Evolutionary conservation across 257 asterid genomes (phyloP).

Genomic region (Mentha longifolia): DNA sequence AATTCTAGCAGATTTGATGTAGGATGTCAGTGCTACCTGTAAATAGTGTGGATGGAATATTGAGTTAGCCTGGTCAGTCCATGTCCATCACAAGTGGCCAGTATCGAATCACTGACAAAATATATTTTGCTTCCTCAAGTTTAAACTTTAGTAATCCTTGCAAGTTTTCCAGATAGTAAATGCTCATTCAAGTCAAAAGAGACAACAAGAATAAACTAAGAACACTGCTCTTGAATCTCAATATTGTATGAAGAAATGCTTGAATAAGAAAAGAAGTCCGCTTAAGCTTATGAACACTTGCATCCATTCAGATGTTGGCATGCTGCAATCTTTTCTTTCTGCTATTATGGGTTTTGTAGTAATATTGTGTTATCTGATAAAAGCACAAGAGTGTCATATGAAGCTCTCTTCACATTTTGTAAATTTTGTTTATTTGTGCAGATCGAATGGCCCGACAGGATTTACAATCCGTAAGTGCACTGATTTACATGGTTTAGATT

Average conservation of each 20-base stretch:
- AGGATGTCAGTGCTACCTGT: background rate
- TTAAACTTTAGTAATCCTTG: background rate
- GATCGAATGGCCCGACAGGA: slow-evolving; percentile 60
- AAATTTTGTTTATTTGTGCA: slow-evolving; percentile 47
- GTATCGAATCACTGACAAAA: background rate
- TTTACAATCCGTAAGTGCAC: slow-evolving; percentile 86
- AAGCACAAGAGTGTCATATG: slow-evolving; percentile 18
- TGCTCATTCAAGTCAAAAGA: background rate
- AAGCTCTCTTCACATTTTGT: slow-evolving; percentile 34
- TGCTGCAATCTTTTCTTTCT: slow-evolving; percentile 12
- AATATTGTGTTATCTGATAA: background rate
- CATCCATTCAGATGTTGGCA: slow-evolving; percentile 1
- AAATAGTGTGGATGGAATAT: slow-evolving; percentile 17
- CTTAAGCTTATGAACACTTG: slow-evolving; percentile 9
- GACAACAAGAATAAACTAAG: background rate
- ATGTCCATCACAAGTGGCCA: background rate
- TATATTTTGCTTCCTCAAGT: background rate
- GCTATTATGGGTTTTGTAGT: slow-evolving; percentile 18
- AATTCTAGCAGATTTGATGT: background rate
- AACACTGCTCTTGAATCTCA: background rate
- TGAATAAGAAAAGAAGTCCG: background rate
- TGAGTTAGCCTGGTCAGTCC: slow-evolving; percentile 12
- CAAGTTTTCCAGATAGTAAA: background rate
- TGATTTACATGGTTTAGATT: slow-evolving; percentile 19
- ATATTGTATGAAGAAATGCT: background rate